Conservation (phyloP, 2,329 filamentous ascomycete genomes). For the Pezicula radicicola region DNA sequence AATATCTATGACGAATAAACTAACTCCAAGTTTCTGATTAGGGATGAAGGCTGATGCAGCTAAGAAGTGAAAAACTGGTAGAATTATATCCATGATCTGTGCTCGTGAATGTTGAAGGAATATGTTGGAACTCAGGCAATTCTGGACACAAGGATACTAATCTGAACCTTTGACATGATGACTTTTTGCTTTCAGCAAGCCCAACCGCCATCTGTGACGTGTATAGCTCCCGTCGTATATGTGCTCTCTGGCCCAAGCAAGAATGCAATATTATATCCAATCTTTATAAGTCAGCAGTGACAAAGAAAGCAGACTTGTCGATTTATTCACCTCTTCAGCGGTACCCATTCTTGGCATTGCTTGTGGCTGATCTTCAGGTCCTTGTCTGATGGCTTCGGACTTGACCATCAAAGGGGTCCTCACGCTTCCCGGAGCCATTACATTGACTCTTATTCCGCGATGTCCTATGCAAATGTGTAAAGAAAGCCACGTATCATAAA, state of each 20-base stretch:
- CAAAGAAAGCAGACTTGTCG: not conserved
- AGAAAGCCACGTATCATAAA: not conserved
- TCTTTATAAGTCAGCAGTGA: not conserved
- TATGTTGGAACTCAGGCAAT: not conserved
- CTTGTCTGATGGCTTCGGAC: conserved; percentile 12
- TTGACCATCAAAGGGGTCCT: conserved; percentile 47
- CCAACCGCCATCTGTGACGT: conserved; percentile 25
- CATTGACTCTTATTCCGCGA: conserved; percentile 14
- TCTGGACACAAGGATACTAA: no score
- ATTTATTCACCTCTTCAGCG: conserved; percentile 39
- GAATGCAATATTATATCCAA: conserved; percentile 41
- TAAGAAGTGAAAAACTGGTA: conserved; percentile 15
- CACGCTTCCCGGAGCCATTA: conserved; percentile 38
- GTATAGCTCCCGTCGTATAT: conserved; percentile 24
- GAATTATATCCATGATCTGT: not conserved
- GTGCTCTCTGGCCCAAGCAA: conserved; percentile 34
- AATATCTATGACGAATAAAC: no score
- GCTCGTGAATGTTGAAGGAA: not conserved
- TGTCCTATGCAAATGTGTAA: not conserved
- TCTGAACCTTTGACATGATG: no score
- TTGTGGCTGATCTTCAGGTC: conserved; percentile 32
- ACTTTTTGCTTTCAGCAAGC: conserved; percentile 13
- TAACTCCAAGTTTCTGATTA: no score
- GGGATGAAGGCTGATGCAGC: conserved; percentile 2
- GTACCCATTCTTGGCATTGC: conserved; percentile 40